phyloP scores from a whole-genome alignment of 2,329 filamentous ascomycete genomes.

The Zymoseptoria pseudotritici region DNA sequence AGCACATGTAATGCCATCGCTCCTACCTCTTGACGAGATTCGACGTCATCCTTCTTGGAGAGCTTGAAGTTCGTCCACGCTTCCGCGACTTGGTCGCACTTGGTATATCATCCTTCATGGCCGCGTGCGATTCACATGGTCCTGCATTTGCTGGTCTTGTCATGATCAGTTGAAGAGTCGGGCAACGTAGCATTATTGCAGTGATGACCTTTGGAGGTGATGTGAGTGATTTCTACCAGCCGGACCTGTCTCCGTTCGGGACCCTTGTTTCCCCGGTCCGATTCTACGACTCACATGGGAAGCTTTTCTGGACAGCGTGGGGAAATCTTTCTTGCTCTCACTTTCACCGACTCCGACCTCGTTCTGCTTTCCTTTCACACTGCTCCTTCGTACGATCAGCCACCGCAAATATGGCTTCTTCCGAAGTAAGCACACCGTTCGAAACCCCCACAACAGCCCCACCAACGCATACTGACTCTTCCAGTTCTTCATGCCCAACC shows the following conservation, averaged over 20 bases:
- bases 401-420: not conserved
- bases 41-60: not conserved
- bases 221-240: too few species aligned
- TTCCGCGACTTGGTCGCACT: not conserved
- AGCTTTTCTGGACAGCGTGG: too few species aligned
- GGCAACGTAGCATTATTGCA: too few species aligned
- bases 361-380: not conserved
- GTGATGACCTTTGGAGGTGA: too few species aligned
- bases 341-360: not conserved
- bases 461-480: conserved; percentile 5
- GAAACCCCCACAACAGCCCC: not conserved
- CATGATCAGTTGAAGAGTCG: too few species aligned
- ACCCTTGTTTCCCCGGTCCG: too few species aligned
- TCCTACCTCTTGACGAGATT: not conserved
- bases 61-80: not conserved
- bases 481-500: conserved; percentile 46
- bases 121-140: not conserved
- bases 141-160: not conserved
- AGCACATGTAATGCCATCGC: not conserved
- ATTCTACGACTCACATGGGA: too few species aligned
- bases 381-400: not conserved
- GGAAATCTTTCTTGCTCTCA: not conserved
- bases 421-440: not conserved
- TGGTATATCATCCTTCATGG: not conserved
- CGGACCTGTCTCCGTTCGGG: too few species aligned